A percentile compares a stretch with the other conserved stretches of the same genome.
Evolutionary conservation across 495 filamentous ascomycete species (phyloP).

Genomic region (Massariosphaeria phaeospora): DNA sequence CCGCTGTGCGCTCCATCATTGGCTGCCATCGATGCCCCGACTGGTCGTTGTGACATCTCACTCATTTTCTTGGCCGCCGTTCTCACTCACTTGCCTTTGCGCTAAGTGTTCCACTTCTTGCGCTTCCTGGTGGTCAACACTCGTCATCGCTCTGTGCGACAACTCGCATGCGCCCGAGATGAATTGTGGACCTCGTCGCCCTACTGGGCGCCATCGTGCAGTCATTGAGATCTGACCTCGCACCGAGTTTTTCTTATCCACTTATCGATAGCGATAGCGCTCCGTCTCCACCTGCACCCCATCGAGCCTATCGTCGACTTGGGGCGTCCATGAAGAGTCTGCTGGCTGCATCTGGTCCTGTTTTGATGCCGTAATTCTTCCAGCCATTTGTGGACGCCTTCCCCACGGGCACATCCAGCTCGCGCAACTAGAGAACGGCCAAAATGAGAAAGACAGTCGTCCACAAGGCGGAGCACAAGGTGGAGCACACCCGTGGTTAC

Average conservation of each 20-base stretch:
- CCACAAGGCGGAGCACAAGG: too few species aligned
- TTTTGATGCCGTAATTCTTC: not conserved
- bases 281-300: not conserved
- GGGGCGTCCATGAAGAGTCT: slow-evolving; percentile 7
- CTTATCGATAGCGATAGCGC: slow-evolving; percentile 29
- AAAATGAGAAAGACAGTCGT: too few species aligned
- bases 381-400: not conserved
- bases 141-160: too few species aligned
- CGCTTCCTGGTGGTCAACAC: not conserved
- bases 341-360: slow-evolving; percentile 2
- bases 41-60: not conserved
- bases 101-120: not conserved
- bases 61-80: slow-evolving; percentile 5
- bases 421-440: slow-evolving; percentile 5
- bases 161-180: slow-evolving; percentile 22
- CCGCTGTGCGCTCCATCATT: not conserved
- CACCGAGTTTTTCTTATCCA: slow-evolving; percentile 24
- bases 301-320: not conserved
- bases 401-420: not conserved
- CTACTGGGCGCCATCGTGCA: slow-evolving; percentile 17
- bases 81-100: slow-evolving; percentile 4
- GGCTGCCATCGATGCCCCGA: not conserved
- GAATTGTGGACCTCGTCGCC: slow-evolving; percentile 22
- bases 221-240: slow-evolving; percentile 1
- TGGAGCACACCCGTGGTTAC: not conserved